These are phyloP conservation scores for Blastobotrys attinorum DNA, from an alignment of 805 yeast species.

Conservation along the genomic window DNA sequence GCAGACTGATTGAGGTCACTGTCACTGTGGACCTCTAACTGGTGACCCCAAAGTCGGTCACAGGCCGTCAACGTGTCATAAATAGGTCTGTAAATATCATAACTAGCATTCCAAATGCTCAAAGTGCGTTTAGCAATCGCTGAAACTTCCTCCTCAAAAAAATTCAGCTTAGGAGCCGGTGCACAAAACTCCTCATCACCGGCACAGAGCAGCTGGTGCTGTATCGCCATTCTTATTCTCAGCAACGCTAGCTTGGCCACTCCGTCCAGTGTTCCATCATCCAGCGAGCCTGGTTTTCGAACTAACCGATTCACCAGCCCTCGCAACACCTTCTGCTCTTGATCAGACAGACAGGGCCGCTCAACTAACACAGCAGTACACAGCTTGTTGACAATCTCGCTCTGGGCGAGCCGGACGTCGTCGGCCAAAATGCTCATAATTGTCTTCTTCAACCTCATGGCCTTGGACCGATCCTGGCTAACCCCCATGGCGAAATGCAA, in stretches of 20 bases:
- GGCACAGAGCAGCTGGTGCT: constrained; percentile 8
- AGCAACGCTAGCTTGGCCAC: constrained; percentile 13
- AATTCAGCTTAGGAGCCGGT: constrained; percentile 3
- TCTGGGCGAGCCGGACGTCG: constrained; percentile 2
- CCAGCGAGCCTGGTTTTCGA: constrained; percentile 3
- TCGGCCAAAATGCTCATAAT: constrained; percentile 6
- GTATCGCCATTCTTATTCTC: constrained; percentile 14
- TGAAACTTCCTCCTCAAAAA: constrained; percentile 12
- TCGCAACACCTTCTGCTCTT: constrained; percentile 11
- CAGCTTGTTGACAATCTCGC: constrained; percentile 5
- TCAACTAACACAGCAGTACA: constrained; percentile 9
- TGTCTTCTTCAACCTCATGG: constrained; percentile 12
- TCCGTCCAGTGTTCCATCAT: constrained; percentile 2
- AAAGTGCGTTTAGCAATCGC: constrained; percentile 10
- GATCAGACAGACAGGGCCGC: constrained; percentile 12
- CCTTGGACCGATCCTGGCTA: constrained; percentile 8
- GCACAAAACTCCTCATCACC: not conserved
- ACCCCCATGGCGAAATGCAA: constrained; percentile 12
- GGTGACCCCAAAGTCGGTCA: constrained; percentile 1
- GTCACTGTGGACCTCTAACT: too few relatives aligned
- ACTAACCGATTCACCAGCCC: constrained; percentile 10
- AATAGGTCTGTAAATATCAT: constrained; percentile 16
- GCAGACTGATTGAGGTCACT: too few relatives aligned
- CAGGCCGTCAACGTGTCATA: constrained; percentile 11
- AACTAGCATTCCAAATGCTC: constrained; percentile 14